These are phyloP conservation scores for Colletotrichum zoysiae DNA, from an alignment of 2,329 filamentous ascomycete genomes.

Conservation along the genomic window DNA sequence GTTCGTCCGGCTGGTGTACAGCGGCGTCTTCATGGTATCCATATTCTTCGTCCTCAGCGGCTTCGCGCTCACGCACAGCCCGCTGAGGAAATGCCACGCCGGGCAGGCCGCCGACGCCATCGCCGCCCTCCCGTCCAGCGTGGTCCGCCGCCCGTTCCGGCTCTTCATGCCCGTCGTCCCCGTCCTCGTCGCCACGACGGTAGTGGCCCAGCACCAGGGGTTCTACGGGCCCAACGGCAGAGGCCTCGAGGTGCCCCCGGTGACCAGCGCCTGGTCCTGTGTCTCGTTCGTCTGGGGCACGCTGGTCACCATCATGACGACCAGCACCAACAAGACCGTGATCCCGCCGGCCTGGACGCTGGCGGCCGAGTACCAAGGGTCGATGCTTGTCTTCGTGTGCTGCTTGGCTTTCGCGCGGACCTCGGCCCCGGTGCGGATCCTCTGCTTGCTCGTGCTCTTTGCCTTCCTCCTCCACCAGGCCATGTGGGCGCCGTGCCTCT, in stretches of 20 bases:
- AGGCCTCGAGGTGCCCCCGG: background rate
- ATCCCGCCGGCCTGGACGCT: slow-evolving; percentile 74
- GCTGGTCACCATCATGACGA: slow-evolving; percentile 62
- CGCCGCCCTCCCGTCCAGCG: slow-evolving; percentile 31
- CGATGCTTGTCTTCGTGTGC: slow-evolving; percentile 67
- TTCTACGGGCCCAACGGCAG: background rate
- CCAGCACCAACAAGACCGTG: slow-evolving; percentile 62
- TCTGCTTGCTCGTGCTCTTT: slow-evolving; percentile 55
- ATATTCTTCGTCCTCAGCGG: slow-evolving; percentile 55
- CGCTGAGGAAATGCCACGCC: slow-evolving; percentile 45
- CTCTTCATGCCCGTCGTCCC: slow-evolving; percentile 40
- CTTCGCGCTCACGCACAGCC: slow-evolving; percentile 51
- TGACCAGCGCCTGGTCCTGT: slow-evolving; percentile 53
- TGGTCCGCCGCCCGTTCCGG: slow-evolving; percentile 41
- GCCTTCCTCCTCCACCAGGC: slow-evolving; percentile 52
- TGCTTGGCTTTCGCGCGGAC: slow-evolving; percentile 63
- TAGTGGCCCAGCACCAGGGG: background rate
- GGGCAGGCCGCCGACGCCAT: slow-evolving; percentile 35
- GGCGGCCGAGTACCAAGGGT: slow-evolving; percentile 70
- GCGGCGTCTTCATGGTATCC: slow-evolving; percentile 48
- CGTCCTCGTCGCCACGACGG: slow-evolving; percentile 10
- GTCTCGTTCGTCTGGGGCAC: slow-evolving; percentile 62
- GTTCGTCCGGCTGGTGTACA: slow-evolving; percentile 48
- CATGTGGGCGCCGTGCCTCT: slow-evolving; percentile 23
- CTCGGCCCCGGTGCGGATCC: slow-evolving; percentile 56